Evolutionary conservation across 352 stramenopile genomes (phyloP), one percentile per base, ranked within the genome.

Genomic region (Peronospora farinosa): DNA sequence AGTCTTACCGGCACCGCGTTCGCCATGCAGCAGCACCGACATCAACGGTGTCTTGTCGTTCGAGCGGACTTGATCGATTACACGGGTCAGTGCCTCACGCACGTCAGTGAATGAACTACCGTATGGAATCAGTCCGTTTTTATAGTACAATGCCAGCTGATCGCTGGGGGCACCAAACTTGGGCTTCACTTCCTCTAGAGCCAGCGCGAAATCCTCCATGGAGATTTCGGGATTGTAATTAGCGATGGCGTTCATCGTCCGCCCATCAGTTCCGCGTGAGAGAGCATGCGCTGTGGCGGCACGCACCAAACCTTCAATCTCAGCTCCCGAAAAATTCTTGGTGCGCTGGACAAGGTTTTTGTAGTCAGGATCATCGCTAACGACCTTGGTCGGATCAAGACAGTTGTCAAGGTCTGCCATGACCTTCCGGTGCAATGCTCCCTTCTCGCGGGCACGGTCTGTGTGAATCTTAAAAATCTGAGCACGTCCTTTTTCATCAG

Each of bases 381-480:
- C 65, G 7, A 66, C 54, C 54, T 88, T 87, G 42, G 64, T 67
- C 23, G 79, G 72, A 32, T 88, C 75, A 9, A 88, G 51, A 48
- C 79, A 89, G 45, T 67, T 81, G 43, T 91, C 74, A 21, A 93
- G 45, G 40, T 93, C 82, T 2, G 77, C 74, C n/a, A 88, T 63
- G n/a, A 91, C 79, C 10, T 69, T 72, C 7, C 70, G 56, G 41
- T 88, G 70, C 19, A 94, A 54, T 9, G 78, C 73, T 19, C 79
- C 78, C 47, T 92, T 86, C n/a, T 86, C 67, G 15, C 79, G 68
- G 9, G 78, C 78, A 5, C 78, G 89, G 16, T 95, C 84, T 2
- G 96, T 99, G 67, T 99, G 96, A 63, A 99, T 99, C 51, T 96
- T 95, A 9, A 99, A 72, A 67, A 98, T 98, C 76, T 99, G 96